Percentiles rank a stretch among this genome's conserved stretches.
Conservation (phyloP, 2,329 filamentous ascomycete species). For the Phaeophleospora eucalypticola region DNA sequence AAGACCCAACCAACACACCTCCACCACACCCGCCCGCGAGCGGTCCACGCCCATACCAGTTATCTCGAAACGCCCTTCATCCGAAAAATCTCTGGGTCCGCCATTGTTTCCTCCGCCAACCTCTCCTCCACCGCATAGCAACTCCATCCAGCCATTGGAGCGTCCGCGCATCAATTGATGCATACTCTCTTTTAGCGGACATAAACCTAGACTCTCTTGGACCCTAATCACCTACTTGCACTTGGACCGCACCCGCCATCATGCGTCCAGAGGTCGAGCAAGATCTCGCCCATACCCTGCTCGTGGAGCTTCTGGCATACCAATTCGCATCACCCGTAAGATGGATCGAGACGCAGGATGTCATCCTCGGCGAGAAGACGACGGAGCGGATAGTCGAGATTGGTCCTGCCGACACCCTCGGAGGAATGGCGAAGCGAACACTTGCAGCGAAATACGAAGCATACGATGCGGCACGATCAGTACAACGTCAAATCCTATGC, state of each 20-base stretch:
- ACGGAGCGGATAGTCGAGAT: conserved; percentile 98
- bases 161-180: conserved; percentile 15
- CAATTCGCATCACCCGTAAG: conserved; percentile 97
- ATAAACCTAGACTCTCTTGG: conserved; percentile 1
- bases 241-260: conserved; percentile 22
- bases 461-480: conserved; percentile 93
- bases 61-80: not conserved
- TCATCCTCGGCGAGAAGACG: conserved; percentile 91
- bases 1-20: not conserved
- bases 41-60: not conserved
- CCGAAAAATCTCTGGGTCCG: conserved; percentile 2
- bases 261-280: conserved; percentile 99
- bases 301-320: conserved; percentile 97
- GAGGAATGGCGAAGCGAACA: conserved; percentile 95
- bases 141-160: conserved; percentile 1
- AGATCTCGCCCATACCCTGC: conserved; percentile 95
- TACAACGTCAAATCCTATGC: conserved; percentile 95
- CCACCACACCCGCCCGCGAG: not conserved
- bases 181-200: conserved; percentile 16
- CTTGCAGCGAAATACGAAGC: conserved; percentile 97
- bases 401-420: conserved; percentile 92
- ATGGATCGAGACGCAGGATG: conserved; percentile 99
- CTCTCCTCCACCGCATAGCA: conserved; percentile 5
- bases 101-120: conserved; percentile 6
- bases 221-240: not conserved